phyloP scores from a whole-genome alignment of 768 basidiomycete species.

The Suillus spraguei region DNA sequence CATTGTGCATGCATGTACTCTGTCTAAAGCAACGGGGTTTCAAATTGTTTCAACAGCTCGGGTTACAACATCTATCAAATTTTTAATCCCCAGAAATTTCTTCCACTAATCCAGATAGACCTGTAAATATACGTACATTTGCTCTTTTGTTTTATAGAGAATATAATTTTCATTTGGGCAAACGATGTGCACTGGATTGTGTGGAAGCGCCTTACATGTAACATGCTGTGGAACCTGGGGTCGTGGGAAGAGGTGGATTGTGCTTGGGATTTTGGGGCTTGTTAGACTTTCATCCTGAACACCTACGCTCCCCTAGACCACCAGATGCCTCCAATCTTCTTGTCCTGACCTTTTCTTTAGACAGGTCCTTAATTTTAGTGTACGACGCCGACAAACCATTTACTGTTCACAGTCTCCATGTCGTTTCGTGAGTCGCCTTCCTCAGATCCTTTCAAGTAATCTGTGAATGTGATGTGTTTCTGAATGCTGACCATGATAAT shows the following conservation, averaged over 20 bases:
- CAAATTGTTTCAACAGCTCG: constrained; percentile 46
- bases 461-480: constrained; percentile 3
- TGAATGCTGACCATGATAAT: constrained; percentile 16
- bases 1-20: too few species aligned
- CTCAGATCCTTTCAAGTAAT: constrained; percentile 7
- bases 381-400: constrained; percentile 20
- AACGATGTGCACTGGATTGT: not conserved
- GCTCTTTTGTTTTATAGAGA: constrained; percentile 3
- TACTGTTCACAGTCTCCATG: constrained; percentile 12
- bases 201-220: not conserved
- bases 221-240: not conserved
- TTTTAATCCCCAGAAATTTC: constrained; percentile 34
- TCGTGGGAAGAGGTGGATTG: constrained; percentile 8
- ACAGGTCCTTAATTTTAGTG: constrained; percentile 12
- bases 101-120: not conserved
- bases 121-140: constrained; percentile 7
- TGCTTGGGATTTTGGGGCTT: constrained; percentile 5
- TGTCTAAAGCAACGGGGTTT: not conserved
- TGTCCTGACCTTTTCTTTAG: constrained; percentile 21
- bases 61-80: constrained; percentile 79
- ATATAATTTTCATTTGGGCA: not conserved
- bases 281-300: constrained; percentile 13
- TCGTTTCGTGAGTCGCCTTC: constrained; percentile 17
- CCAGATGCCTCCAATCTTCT: constrained; percentile 27
- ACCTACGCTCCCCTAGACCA: constrained; percentile 34